Conservation (phyloP, 2,329 filamentous ascomycete genomes). For the Rutstroemia sydowiana region DNA sequence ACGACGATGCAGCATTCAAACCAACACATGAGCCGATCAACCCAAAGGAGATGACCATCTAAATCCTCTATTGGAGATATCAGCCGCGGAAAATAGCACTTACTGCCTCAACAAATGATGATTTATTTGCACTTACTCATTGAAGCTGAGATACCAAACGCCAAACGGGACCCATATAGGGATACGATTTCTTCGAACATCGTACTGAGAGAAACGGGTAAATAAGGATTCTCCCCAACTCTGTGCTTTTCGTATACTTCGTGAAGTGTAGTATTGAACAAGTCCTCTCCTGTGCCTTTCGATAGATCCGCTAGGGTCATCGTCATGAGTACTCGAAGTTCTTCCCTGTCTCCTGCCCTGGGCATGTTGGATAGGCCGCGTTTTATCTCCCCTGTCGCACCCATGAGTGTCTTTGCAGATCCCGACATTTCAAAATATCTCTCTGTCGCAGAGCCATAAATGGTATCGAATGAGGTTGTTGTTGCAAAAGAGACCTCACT, state of each 20-base stretch:
- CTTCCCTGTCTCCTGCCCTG: background rate
- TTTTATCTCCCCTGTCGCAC: background rate
- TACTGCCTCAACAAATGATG: background rate
- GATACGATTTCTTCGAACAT: background rate
- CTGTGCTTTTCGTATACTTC: background rate
- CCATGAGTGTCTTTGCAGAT: background rate
- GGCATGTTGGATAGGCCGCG: background rate
- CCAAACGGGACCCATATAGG: background rate
- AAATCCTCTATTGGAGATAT: background rate
- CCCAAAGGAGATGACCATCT: background rate
- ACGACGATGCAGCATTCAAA: background rate
- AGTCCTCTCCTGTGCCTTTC: background rate
- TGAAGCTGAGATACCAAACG: background rate
- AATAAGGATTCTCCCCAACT: background rate
- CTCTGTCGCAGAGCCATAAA: background rate
- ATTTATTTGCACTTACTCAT: background rate
- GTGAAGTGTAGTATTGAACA: background rate
- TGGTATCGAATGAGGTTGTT: background rate
- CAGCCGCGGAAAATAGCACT: background rate
- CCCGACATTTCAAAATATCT: background rate
- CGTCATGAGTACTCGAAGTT: background rate
- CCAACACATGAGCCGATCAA: background rate
- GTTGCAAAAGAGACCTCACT: slow-evolving; percentile 37
- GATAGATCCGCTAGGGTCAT: background rate
- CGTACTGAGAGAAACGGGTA: background rate